A percentile compares a stretch with the other conserved stretches of the same genome.
Conservation (phyloP, 169 alveolate genomes). For the Plasmodium sp. region DNA sequence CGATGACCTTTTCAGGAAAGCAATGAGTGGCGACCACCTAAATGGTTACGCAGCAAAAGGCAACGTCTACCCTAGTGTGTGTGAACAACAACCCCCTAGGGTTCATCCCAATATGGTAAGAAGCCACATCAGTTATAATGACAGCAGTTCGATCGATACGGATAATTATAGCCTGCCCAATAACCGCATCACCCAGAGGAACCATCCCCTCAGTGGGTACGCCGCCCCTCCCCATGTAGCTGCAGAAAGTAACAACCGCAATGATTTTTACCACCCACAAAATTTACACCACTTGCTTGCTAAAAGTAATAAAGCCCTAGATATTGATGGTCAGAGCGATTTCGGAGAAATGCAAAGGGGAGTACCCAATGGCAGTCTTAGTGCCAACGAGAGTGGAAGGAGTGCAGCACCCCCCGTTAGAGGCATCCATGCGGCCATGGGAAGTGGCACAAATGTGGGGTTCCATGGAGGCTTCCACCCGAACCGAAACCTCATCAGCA, state of each 20-base stretch:
- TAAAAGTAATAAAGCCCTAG: neutral
- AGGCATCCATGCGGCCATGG: neutral
- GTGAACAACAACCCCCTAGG: neutral
- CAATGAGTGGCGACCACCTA: neutral
- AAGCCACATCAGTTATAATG: neutral
- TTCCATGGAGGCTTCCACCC: neutral
- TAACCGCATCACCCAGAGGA: neutral
- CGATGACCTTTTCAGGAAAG: neutral
- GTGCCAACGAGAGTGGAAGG: neutral
- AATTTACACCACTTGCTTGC: neutral
- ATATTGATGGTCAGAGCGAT: neutral
- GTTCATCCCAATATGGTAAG: neutral
- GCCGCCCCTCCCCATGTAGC: neutral
- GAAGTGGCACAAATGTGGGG: neutral
- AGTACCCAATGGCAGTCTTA: neutral
- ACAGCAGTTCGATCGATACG: neutral
- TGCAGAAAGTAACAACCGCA: neutral
- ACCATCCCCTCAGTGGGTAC: neutral
- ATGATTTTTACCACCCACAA: neutral
- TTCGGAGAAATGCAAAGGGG: conserved; percentile 2
- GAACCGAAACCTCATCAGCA: neutral
- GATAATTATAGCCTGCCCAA: neutral
- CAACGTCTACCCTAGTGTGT: neutral
- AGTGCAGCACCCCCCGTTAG: neutral
- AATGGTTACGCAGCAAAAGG: neutral